These are phyloP conservation scores for Pyrus hybrid DNA, from an alignment of 331 rosid species.

Conservation along the genomic window DNA sequence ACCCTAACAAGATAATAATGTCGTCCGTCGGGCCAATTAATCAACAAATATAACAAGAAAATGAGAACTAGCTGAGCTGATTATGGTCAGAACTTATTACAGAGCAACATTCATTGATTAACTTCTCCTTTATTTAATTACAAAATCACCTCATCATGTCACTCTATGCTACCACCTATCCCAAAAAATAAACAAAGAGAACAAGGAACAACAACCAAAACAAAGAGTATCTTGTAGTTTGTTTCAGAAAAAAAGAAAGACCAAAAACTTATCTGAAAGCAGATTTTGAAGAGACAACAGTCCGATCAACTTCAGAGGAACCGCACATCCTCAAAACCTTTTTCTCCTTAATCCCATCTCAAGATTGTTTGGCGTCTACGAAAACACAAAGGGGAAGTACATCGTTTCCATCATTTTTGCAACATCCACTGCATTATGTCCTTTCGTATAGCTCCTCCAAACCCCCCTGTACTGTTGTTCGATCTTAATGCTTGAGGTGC, in stretches of 20 bases:
- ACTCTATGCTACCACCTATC: neutral
- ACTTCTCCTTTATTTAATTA: neutral
- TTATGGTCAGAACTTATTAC: neutral
- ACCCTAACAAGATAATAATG: no score
- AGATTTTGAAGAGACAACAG: neutral
- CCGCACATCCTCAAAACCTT: neutral
- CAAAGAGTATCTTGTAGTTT: neutral
- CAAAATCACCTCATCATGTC: neutral
- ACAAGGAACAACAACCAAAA: neutral
- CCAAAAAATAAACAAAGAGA: neutral
- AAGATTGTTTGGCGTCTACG: neutral
- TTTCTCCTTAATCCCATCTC: neutral
- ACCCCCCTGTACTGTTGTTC: slow-evolving; percentile 24
- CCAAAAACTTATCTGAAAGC: neutral
- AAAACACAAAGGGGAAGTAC: neutral
- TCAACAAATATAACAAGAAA: no score
- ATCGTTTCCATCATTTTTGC: slow-evolving; percentile 20
- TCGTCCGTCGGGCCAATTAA: no score
- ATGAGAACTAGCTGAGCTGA: neutral
- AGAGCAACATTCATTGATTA: neutral
- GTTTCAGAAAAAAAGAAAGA: no score
- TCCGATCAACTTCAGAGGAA: neutral
- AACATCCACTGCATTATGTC: slow-evolving; percentile 80
- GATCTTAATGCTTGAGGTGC: slow-evolving; percentile 23
- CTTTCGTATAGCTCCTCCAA: slow-evolving; percentile 47